These are phyloP conservation scores for Fibroporia radiculosa DNA, from an alignment of 768 basidiomycete genomes.

Conservation along the genomic window DNA sequence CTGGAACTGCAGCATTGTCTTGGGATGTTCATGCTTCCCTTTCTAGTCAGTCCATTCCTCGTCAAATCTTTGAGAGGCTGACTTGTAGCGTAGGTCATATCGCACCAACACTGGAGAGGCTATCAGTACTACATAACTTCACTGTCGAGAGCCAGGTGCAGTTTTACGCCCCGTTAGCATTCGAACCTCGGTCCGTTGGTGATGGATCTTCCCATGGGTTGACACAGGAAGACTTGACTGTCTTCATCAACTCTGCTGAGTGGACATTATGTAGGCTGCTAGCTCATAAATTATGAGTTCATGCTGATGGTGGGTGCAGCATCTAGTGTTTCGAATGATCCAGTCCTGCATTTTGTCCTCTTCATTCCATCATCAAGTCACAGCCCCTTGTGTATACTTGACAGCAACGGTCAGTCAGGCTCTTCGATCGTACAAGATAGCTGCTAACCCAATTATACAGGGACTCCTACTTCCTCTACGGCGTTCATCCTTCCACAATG, in stretches of 20 bases:
- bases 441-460: slow-evolving; percentile 25
- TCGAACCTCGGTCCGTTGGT: slow-evolving; percentile 43
- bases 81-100: slow-evolving; percentile 49
- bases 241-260: slow-evolving; percentile 93
- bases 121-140: slow-evolving; percentile 76
- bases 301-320: slow-evolving; percentile 40
- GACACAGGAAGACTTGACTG: slow-evolving; percentile 75
- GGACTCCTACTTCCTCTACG: slow-evolving; percentile 37
- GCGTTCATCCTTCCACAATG: slow-evolving; percentile 92
- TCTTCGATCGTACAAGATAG: neutral
- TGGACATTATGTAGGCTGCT: slow-evolving; percentile 77
- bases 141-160: slow-evolving; percentile 94
- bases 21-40: slow-evolving; percentile 75
- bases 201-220: slow-evolving; percentile 45
- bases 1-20: slow-evolving; percentile 45
- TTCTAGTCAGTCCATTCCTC: slow-evolving; percentile 37
- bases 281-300: neutral
- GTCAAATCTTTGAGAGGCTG: neutral
- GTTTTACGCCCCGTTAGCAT: slow-evolving; percentile 83
- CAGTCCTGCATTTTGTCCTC: slow-evolving; percentile 86
- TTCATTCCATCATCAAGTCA: slow-evolving; percentile 74
- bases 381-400: slow-evolving; percentile 62
- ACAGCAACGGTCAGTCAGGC: slow-evolving; percentile 37
- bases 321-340: slow-evolving; percentile 87
- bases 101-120: slow-evolving; percentile 49